Evolutionary conservation across 306 rosid genomes (phyloP).

Genomic region (Geum urbanum): DNA sequence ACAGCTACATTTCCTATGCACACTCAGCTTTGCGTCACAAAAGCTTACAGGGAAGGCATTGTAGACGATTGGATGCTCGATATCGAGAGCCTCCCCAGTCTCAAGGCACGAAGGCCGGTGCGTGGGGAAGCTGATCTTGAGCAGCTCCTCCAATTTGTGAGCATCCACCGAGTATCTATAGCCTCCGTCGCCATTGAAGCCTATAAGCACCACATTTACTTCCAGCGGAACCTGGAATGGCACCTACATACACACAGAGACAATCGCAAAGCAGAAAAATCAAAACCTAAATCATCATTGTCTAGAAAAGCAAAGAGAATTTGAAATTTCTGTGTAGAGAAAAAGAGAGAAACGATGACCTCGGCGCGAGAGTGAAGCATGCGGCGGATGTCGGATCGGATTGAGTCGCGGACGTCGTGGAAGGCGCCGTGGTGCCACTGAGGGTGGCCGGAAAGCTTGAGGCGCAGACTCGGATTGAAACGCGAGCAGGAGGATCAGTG

Average conservation of each 20-base stretch:
- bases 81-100: conserved; percentile 85
- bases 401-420: conserved; percentile 71
- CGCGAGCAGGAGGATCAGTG: conserved; percentile 45
- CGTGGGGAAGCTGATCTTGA: conserved; percentile 64
- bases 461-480: conserved; percentile 63
- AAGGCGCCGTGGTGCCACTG: conserved; percentile 99
- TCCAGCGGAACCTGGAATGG: conserved; percentile 96
- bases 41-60: conserved; percentile 69
- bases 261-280: background rate
- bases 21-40: background rate
- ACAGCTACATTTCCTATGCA: background rate
- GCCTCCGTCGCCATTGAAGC: conserved; percentile 80
- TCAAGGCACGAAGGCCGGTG: conserved; percentile 88
- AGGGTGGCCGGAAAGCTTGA: conserved; percentile 75
- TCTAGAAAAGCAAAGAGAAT: background rate
- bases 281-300: conserved; percentile 1
- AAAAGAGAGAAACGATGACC: conserved; percentile 38
- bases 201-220: conserved; percentile 82
- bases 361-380: conserved; percentile 97
- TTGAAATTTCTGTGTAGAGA: background rate
- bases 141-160: conserved; percentile 67
- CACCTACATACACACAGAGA: conserved; percentile 42
- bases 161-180: conserved; percentile 59
- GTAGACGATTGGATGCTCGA: conserved; percentile 77
- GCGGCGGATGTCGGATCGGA: conserved; percentile 85